A percentile compares a stretch with the other conserved stretches of the same genome.
Evolutionary conservation across 140 eudicot genomes (phyloP).

Genomic region (Bidens hawaiensis): DNA sequence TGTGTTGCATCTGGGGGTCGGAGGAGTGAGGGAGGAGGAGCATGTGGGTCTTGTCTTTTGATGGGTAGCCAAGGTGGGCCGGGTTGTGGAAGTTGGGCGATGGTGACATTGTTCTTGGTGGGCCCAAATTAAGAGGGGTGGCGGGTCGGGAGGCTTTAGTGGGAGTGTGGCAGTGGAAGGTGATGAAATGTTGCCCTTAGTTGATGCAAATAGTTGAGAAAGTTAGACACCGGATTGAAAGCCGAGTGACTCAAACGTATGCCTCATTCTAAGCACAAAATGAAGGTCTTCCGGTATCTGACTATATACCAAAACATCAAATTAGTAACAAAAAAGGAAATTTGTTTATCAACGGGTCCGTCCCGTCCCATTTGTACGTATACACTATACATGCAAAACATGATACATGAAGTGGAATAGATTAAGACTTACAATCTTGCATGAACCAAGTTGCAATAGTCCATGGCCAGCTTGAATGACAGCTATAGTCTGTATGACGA

Average conservation of each 20-base stretch:
- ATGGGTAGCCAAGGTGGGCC: constrained; percentile 42
- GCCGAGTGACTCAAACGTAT: constrained; percentile 87
- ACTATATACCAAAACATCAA: constrained; percentile 4
- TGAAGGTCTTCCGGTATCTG: constrained; percentile 96
- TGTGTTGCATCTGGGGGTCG: constrained; percentile 61
- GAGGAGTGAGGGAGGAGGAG: constrained; percentile 82
- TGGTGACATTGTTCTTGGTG: constrained; percentile 55
- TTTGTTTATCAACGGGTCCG: too few relatives aligned
- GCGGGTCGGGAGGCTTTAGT: constrained; percentile 64
- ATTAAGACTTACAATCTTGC: constrained; percentile 88
- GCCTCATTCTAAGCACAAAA: constrained; percentile 97
- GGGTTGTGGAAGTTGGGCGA: constrained; percentile 72
- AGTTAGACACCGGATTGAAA: constrained; percentile 89
- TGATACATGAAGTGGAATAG: neutral
- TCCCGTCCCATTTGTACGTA: neutral
- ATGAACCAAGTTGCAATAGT: constrained; percentile 94
- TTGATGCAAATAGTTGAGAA: constrained; percentile 91
- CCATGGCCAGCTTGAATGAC: constrained; percentile 99
- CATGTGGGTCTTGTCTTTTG: constrained; percentile 87
- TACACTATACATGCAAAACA: neutral
- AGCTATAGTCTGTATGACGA: constrained; percentile 70
- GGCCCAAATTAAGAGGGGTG: constrained; percentile 77
- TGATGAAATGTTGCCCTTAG: constrained; percentile 37
- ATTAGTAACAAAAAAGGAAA: neutral
- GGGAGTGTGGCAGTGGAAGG: constrained; percentile 54